These are phyloP conservation scores for Lipomyces spencermartinsiae DNA, from an alignment of 805 yeast species.

Conservation along the genomic window DNA sequence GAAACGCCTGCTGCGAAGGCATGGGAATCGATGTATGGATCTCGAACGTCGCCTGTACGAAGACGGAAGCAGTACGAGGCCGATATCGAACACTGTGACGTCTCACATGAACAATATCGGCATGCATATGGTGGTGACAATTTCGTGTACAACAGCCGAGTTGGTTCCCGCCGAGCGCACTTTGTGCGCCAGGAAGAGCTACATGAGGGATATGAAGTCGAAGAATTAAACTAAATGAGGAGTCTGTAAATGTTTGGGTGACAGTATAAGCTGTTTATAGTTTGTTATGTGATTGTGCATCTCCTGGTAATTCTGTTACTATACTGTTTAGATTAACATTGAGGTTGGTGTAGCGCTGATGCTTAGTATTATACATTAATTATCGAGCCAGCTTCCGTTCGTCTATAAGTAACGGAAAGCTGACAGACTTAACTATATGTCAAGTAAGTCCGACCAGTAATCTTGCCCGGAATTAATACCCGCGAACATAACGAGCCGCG, in stretches of 20 bases:
- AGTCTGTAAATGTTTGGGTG: background rate
- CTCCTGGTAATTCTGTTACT: no score
- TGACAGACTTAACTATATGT: no score
- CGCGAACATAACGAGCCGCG: no score
- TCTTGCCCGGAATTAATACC: no score
- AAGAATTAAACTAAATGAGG: background rate
- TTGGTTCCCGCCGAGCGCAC: slow-evolving; percentile 14
- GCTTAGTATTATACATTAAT: no score
- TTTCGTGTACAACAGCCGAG: slow-evolving; percentile 10
- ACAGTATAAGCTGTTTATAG: background rate
- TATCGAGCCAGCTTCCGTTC: no score
- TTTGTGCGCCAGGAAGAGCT: slow-evolving; percentile 14
- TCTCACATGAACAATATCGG: background rate
- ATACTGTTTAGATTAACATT: no score
- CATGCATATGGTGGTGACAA: background rate
- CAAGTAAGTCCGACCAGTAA: no score
- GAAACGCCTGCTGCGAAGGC: background rate
- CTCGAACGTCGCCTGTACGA: background rate
- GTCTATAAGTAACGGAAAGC: no score
- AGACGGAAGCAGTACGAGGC: background rate
- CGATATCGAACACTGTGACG: background rate
- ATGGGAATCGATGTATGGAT: background rate
- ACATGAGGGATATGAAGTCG: slow-evolving; percentile 4
- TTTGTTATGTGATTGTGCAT: background rate
- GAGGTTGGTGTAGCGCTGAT: no score